Evolutionary conservation across 2,329 filamentous ascomycete species (phyloP).

Genomic region (Lecanosticta acicola): DNA sequence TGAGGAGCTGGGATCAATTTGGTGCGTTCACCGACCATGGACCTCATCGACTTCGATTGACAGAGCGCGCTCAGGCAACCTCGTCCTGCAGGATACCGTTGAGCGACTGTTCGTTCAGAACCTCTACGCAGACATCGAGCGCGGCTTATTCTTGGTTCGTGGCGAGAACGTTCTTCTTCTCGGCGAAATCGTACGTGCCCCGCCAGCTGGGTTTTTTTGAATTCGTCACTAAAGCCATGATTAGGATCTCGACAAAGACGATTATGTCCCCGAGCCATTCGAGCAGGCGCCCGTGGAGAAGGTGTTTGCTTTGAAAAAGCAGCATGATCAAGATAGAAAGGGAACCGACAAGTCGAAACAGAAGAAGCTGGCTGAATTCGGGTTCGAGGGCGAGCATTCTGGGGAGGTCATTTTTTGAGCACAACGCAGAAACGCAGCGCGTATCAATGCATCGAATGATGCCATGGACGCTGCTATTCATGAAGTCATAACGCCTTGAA

Average conservation of each 20-base stretch:
- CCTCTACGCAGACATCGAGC: conserved; percentile 76
- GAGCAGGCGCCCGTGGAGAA: conserved; percentile 60
- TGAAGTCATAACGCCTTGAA: conserved; percentile 32
- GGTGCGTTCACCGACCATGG: conserved; percentile 50
- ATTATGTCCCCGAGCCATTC: conserved; percentile 70
- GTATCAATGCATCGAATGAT: no score
- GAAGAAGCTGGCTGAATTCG: conserved; percentile 67
- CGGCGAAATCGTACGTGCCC: conserved; percentile 67
- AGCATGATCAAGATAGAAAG: conserved; percentile 64
- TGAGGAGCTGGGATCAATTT: conserved; percentile 97
- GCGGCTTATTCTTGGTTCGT: conserved; percentile 84
- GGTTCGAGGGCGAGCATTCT: conserved; percentile 81
- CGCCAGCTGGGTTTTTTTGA: not conserved
- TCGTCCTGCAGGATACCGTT: conserved; percentile 87
- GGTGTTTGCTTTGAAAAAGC: conserved; percentile 67
- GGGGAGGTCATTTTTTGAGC: conserved; percentile 66
- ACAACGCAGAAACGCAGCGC: no score
- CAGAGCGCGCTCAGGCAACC: conserved; percentile 60
- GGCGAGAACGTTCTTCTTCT: conserved; percentile 96
- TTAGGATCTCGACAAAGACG: conserved; percentile 86
- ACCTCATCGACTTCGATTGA: conserved; percentile 5
- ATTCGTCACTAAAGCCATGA: not conserved
- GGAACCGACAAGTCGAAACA: conserved; percentile 65
- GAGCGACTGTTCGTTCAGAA: conserved; percentile 75
- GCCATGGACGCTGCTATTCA: no score